Percentiles rank a stretch among this genome's conserved stretches.
These are phyloP conservation scores for Daldinia decipiens DNA, from an alignment of 495 filamentous ascomycete genomes.

Conservation along the genomic window DNA sequence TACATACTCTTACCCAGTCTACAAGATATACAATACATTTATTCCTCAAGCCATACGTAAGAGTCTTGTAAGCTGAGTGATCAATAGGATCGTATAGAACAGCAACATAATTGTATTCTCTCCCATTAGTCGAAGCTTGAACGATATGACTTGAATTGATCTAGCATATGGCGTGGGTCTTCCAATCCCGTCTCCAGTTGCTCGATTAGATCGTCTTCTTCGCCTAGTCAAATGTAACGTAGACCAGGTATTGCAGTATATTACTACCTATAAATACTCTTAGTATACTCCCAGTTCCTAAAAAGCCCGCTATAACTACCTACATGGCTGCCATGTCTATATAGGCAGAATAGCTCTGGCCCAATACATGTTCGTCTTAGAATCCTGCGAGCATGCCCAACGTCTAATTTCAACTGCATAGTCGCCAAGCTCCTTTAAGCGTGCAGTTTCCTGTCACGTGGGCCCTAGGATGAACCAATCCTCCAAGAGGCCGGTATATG, in stretches of 20 bases:
- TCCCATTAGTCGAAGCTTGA: slow-evolving; percentile 1
- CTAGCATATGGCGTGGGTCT: slow-evolving; percentile 1
- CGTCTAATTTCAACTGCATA: slow-evolving; percentile 28
- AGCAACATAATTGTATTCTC: neutral
- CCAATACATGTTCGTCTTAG: slow-evolving; percentile 14
- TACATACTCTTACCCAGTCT: slow-evolving; percentile 1
- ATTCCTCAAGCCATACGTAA: neutral
- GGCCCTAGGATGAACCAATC: slow-evolving; percentile 21
- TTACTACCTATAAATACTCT: slow-evolving; percentile 2
- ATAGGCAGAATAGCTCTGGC: slow-evolving; percentile 15
- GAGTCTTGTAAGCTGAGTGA: neutral
- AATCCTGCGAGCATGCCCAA: slow-evolving; percentile 42
- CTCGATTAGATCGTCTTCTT: slow-evolving; percentile 15
- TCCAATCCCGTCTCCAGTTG: slow-evolving; percentile 6
- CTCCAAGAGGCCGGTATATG: slow-evolving; percentile 14
- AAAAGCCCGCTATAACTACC: slow-evolving; percentile 4
- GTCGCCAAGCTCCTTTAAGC: slow-evolving; percentile 21
- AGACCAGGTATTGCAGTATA: neutral
- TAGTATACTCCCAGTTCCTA: slow-evolving; percentile 1
- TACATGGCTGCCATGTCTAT: neutral
- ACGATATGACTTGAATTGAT: slow-evolving; percentile 15
- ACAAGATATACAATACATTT: neutral
- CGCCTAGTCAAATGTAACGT: slow-evolving; percentile 12
- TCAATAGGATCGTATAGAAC: neutral
- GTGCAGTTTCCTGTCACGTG: slow-evolving; percentile 29